Evolutionary conservation across 2,329 filamentous ascomycete species (phyloP), one percentile per base, ranked within the genome.

Genomic region (Diaporthe citrichinensis): DNA sequence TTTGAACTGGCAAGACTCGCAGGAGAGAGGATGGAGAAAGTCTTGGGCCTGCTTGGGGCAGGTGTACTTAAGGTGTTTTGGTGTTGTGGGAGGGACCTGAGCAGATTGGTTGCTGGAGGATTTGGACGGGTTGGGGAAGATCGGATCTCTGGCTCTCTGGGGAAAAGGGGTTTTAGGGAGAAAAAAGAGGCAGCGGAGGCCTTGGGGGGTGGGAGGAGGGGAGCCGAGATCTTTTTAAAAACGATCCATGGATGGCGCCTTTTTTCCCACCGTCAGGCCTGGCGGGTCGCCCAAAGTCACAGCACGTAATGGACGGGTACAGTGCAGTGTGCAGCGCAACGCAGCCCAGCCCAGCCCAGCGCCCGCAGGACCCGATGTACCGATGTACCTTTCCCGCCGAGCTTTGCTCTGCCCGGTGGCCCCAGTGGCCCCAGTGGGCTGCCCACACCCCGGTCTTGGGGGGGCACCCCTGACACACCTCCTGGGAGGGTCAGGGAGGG

Each of bases 191-290:
- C 68, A 75, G 53, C 31, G 81, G 79, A 79, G 76, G 78, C 77
- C 79, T 79, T 78, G 78, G 80, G 80, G 78, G 78, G 78, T 74
- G 69, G 74, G 71, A 81, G 80, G 81, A 81, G 81, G 81, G 81
- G 79, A 79, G 78, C 80, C 79, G 78, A 81, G 79, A 80, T 81
- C 73, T 75, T 75, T 77, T 75, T 75, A 77, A 77, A 77, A 74
- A 75, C 73, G 65, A 69, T 69, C 65, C 65, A 28, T 69, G 49
- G 62, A 71, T 71, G 73, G 69, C 62, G 57, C 61, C 61, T 73
- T 75, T 77, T 65, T 73, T 71, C 62, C 65, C 68, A 55, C 23
- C 65, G 34, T 75, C 75, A 74, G 65, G 46, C 58, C 57, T 49
- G 62, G 49, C 55, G 51, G 62, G 51, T 68, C 72, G 57, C 62